Evolutionary conservation across 495 filamentous ascomycete genomes (phyloP), one percentile per base, ranked within the genome.

Genomic region (Penicillium pulvis): DNA sequence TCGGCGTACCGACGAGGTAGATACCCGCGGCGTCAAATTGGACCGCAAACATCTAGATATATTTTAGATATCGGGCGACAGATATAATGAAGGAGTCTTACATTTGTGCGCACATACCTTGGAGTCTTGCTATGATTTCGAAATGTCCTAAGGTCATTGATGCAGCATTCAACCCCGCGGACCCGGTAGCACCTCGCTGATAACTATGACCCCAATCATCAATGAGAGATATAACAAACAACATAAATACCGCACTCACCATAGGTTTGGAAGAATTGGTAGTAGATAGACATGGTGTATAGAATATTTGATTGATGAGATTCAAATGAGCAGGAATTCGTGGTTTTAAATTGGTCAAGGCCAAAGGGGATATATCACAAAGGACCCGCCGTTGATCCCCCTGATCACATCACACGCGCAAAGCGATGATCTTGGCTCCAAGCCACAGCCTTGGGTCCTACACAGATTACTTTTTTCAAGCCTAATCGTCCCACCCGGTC

Each of bases 21-120:
- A 59, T 61, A 30, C 64, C 64, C 5, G 61, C 61, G 19, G 60
- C 50, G 20, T 67, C 64, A 39, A 67, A 64, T 59, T 67, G 64
- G 43, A 67, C 64, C n/a, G 47, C 53, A 56, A 67, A 67, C 56
- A 59, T 59, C 44, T 65, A 33, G 11, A 35, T 45, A 3, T 6
- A 12, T 1, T 6, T 46, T 56, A 58, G 44, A 49, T 36, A 36
- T 23, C 20, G 2, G 20, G 2, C 20, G 20, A 23, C 20, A 23
- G 20, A 23, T 23, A 23, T 2, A 23, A 23, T 23, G 20, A 14
- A 17, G 16, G 23, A 24, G 23, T 14, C 1, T 47, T 28, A 3
- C 10, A 6, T 26, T 24, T 0, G 16, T 20, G 16, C 33, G 39
- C 16, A 41, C 14, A 5, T 41, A 41, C 39, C 44, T 28, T 50